Evolutionary conservation across 306 rosid species (phyloP), one percentile per base, ranked within the genome.

Genomic region (Castanea crenata): DNA sequence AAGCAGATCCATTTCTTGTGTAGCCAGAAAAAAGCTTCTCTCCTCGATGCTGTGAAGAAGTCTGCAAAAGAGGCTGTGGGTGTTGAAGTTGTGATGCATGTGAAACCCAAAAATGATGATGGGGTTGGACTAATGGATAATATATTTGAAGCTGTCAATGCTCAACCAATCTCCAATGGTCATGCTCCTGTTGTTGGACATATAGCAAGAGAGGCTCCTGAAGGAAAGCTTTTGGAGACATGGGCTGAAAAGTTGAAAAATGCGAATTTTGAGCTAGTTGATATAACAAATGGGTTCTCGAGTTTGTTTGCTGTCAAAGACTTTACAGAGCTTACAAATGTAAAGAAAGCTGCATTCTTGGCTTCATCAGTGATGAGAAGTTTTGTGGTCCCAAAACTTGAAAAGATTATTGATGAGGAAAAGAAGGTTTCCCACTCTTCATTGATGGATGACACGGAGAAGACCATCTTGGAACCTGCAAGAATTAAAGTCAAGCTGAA

Each of bases 391-490:
- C 81, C 95, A 1, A 94, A 94, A 83, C 91, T 94, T 78, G 99
- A 94, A 87, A 92, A 86, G 76, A 90, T 92, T 61, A 94, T 94
- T 74, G 99, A 94, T 68, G 97, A 92, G 76, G 99, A 94, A 88
- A 92, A 88, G 91, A 87, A 92, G 79, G 82, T 94, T 35, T 69
- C 88, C 34, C 99, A 94, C 87, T 91, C 97, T 25, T 80, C 89
- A 19, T 85, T 94, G 85, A 94, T 94, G 97, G 96, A 89, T 32
- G 99, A 92, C 82, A 90, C 99, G 5, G 99, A 94, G 92, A 94
- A 92, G 80, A 91, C 91, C 32, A 89, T 94, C 35, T 44, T 90
- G 82, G 93, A 94, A 72, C 99, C 98, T 25, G 80, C 93, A 41
- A 92, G 88, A 86, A 92, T 87, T 77, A 87, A 88, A 25, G 89